Percentiles rank a stretch among this genome's conserved stretches.
Conservation (phyloP, 2,329 filamentous ascomycete species). For the Sclerotinia nivalis region DNA sequence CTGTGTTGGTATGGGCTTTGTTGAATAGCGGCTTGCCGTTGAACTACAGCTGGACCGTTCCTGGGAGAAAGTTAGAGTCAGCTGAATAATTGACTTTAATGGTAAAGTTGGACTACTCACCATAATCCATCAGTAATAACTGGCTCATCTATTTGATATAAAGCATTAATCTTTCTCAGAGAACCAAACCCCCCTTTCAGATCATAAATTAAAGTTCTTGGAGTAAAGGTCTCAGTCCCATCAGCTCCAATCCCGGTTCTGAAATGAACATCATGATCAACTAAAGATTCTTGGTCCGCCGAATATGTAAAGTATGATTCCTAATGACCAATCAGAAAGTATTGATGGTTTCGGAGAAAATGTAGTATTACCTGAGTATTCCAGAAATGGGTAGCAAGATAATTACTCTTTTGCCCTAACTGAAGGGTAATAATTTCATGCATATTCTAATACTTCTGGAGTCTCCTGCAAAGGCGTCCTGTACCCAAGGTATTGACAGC, state of each 20-base stretch:
- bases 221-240: slow-evolving; percentile 88
- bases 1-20: slow-evolving; percentile 76
- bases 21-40: slow-evolving; percentile 66
- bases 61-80: slow-evolving; percentile 44
- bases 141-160: slow-evolving; percentile 59
- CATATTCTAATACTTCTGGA: slow-evolving; percentile 55
- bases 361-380: slow-evolving; percentile 70
- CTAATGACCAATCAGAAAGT: slow-evolving; percentile 47
- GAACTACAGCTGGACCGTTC: slow-evolving; percentile 67
- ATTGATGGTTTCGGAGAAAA: background rate
- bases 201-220: slow-evolving; percentile 90
- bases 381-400: slow-evolving; percentile 95
- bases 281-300: slow-evolving; percentile 61
- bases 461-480: background rate
- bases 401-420: slow-evolving; percentile 90
- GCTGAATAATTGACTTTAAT: background rate
- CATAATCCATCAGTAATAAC: slow-evolving; percentile 43
- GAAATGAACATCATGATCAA: slow-evolving; percentile 89
- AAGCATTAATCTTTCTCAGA: slow-evolving; percentile 79
- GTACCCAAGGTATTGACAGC: slow-evolving; percentile 8
- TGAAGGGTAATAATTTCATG: slow-evolving; percentile 94
- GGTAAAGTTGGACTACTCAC: slow-evolving; percentile 35
- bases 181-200: slow-evolving; percentile 92
- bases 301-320: slow-evolving; percentile 97
- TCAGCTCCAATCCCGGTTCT: slow-evolving; percentile 78